Percentiles rank a stretch among this genome's conserved stretches.
Conservation (phyloP, 495 filamentous ascomycete species). For the Aspergillus olivimuriae region DNA sequence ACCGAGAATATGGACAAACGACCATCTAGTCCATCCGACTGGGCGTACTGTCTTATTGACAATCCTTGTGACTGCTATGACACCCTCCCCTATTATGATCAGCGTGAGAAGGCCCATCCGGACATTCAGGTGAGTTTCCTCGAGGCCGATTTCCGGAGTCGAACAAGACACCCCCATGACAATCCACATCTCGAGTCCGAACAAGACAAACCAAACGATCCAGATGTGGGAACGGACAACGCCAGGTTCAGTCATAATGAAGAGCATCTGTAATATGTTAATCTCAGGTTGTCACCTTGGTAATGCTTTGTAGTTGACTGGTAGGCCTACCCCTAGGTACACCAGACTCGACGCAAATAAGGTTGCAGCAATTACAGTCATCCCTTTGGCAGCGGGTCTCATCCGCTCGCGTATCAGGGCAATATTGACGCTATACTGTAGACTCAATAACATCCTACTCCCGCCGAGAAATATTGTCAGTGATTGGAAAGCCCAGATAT, state of each 20-base stretch:
- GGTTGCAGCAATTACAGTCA: constrained; percentile 35
- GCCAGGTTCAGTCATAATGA: constrained; percentile 26
- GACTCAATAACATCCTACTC: constrained; percentile 48
- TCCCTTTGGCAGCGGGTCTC: constrained; percentile 20
- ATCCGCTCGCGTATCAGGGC: constrained; percentile 38
- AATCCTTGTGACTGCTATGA: constrained; percentile 47
- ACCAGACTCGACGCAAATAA: constrained; percentile 37
- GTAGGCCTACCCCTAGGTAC: constrained; percentile 42
- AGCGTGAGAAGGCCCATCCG: constrained; percentile 62
- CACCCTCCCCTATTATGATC: constrained; percentile 64
- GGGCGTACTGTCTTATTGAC: constrained; percentile 51
- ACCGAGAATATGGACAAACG: constrained; percentile 46
- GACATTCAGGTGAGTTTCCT: constrained; percentile 59
- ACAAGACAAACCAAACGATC: constrained; percentile 54
- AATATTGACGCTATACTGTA: constrained; percentile 52
- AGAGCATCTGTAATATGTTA: constrained; percentile 25
- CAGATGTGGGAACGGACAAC: constrained; percentile 33
- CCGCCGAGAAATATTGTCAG: constrained; percentile 52
- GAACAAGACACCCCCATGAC: constrained; percentile 49
- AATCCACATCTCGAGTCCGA: constrained; percentile 46
- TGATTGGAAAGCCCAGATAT: constrained; percentile 39
- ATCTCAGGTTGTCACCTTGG: no score
- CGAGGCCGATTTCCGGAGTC: constrained; percentile 53
- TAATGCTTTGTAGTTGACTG: no score
- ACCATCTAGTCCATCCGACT: constrained; percentile 42